Conservation (phyloP, 2,329 filamentous ascomycete species). For the Aspergillus fischeri region DNA sequence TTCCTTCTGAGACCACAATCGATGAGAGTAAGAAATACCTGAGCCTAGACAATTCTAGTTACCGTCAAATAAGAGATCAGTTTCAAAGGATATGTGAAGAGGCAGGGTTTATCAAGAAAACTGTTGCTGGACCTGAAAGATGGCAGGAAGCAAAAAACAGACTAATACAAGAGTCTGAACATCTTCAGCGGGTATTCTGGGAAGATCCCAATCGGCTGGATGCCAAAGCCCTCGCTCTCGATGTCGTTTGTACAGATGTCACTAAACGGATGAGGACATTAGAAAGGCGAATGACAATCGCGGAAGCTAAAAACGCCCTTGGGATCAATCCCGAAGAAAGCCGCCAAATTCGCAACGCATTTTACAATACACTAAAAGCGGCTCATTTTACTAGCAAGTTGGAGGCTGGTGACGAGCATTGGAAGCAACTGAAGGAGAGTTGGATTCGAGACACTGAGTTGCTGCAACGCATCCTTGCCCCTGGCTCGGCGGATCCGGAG, state of each 20-base stretch:
- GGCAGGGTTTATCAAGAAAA: slow-evolving; percentile 69
- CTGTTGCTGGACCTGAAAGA: slow-evolving; percentile 64
- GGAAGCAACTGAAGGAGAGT: slow-evolving; percentile 63
- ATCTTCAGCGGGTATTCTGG: slow-evolving; percentile 61
- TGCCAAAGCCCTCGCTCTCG: slow-evolving; percentile 64
- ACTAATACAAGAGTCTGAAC: slow-evolving; percentile 60
- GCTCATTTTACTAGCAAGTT: slow-evolving; percentile 69
- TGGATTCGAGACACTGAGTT: slow-evolving; percentile 61
- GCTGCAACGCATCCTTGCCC: slow-evolving; percentile 52
- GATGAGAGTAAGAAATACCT: slow-evolving; percentile 72
- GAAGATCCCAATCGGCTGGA: slow-evolving; percentile 56
- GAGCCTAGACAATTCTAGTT: slow-evolving; percentile 58
- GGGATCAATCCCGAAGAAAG: slow-evolving; percentile 65
- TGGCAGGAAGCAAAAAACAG: slow-evolving; percentile 69
- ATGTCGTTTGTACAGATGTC: slow-evolving; percentile 76
- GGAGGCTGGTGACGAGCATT: slow-evolving; percentile 67
- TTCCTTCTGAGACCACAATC: slow-evolving; percentile 77
- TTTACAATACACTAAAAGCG: slow-evolving; percentile 62
- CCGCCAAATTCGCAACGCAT: slow-evolving; percentile 61
- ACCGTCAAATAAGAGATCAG: slow-evolving; percentile 60
- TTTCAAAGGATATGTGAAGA: slow-evolving; percentile 69
- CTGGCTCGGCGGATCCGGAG: slow-evolving; percentile 49
- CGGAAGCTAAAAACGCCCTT: slow-evolving; percentile 68
- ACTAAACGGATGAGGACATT: slow-evolving; percentile 71
- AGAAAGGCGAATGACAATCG: slow-evolving; percentile 64